Evolutionary conservation across 441 rosid species (phyloP).

Genomic region (Eutrema salsugineum): DNA sequence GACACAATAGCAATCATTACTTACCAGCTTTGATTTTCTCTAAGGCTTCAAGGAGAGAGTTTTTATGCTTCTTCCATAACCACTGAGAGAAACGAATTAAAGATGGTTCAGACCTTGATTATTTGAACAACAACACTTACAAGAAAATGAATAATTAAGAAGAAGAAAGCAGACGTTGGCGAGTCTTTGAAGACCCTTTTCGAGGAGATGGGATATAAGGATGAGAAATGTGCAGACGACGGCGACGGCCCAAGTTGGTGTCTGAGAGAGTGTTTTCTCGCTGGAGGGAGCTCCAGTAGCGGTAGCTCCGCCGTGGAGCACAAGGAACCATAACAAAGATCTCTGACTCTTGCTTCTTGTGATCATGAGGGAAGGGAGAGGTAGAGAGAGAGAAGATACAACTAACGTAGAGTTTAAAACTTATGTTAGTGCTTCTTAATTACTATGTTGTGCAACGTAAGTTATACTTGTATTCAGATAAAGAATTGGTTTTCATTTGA

Average conservation of each 20-base stretch:
- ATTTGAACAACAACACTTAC: background rate
- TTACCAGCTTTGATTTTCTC: constrained; percentile 91
- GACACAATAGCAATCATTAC: background rate
- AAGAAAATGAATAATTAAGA: background rate
- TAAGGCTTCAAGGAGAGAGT: constrained; percentile 73
- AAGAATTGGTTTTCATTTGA: constrained; percentile 9
- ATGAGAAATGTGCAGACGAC: constrained; percentile 61
- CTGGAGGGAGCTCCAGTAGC: constrained; percentile 24
- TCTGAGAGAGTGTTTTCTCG: constrained; percentile 58
- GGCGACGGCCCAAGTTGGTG: constrained; percentile 91
- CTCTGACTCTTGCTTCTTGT: background rate
- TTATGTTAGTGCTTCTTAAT: background rate
- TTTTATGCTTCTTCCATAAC: constrained; percentile 74
- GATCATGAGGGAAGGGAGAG: constrained; percentile 26
- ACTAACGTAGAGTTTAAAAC: constrained; percentile 14
- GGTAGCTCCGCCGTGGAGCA: constrained; percentile 11
- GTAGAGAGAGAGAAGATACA: constrained; percentile 3
- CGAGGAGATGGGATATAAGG: constrained; percentile 56
- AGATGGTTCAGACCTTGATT: constrained; percentile 5
- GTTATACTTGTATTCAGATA: background rate
- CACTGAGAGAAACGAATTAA: constrained; percentile 47
- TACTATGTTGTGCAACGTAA: background rate
- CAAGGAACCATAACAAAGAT: constrained; percentile 16
- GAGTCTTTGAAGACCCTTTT: constrained; percentile 58
- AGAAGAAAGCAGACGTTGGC: constrained; percentile 33